Evolutionary conservation across 768 basidiomycete species (phyloP).

Genomic region (Boletus coccyginus): DNA sequence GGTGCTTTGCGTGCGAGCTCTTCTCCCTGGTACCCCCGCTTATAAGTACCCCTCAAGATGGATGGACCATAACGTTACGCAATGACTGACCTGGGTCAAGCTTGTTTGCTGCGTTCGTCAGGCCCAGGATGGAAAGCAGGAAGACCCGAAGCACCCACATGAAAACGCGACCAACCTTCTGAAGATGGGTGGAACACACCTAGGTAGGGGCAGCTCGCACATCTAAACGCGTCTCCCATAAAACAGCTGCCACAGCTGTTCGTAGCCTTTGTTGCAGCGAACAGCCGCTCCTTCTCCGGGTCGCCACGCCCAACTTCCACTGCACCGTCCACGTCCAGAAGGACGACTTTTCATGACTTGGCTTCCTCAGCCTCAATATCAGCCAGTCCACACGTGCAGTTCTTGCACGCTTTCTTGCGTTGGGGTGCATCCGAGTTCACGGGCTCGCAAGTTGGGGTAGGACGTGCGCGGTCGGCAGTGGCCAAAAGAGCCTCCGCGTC

Average conservation of each 20-base stretch:
- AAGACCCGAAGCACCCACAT: constrained; percentile 54
- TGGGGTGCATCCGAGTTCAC: constrained; percentile 47
- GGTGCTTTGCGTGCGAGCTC: background rate
- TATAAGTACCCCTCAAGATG: no score
- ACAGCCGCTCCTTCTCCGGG: constrained; percentile 62
- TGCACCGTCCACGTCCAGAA: constrained; percentile 61
- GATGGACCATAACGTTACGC: background rate
- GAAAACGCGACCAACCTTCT: constrained; percentile 8
- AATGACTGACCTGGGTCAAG: no score
- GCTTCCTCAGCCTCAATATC: constrained; percentile 89
- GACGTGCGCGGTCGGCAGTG: constrained; percentile 75
- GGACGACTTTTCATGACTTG: constrained; percentile 55
- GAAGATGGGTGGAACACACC: constrained; percentile 52
- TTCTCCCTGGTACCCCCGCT: background rate
- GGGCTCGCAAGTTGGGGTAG: constrained; percentile 76
- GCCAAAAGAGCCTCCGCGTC: constrained; percentile 85
- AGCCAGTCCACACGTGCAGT: constrained; percentile 93
- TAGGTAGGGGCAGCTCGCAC: constrained; percentile 92
- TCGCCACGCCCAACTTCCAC: constrained; percentile 55
- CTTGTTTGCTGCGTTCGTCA: background rate
- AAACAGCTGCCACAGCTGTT: constrained; percentile 98
- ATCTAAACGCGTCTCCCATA: constrained; percentile 96
- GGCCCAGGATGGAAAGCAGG: constrained; percentile 94
- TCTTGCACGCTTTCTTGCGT: constrained; percentile 92
- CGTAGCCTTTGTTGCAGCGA: constrained; percentile 68